Conservation (phyloP, 2,329 filamentous ascomycete species). For the Cucurbitaria berberidis region DNA sequence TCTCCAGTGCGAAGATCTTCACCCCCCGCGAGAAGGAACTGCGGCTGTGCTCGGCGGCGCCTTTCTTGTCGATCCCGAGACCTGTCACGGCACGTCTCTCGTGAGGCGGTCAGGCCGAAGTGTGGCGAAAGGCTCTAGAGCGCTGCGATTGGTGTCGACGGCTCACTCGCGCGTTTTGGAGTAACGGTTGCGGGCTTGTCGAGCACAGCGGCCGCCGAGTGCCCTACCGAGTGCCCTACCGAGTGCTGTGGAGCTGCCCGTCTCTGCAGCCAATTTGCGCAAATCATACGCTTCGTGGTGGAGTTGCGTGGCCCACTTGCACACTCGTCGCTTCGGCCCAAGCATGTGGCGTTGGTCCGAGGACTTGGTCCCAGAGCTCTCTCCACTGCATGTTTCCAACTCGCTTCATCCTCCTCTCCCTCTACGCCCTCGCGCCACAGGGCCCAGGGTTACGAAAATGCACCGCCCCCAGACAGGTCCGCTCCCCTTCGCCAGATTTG, state of each 20-base stretch:
- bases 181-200: conserved; percentile 20
- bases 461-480: conserved; percentile 7
- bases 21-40: conserved; percentile 9
- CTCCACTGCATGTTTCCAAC: conserved; percentile 13
- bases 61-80: conserved; percentile 29
- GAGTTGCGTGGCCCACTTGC: conserved; percentile 9
- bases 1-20: conserved; percentile 17
- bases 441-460: conserved; percentile 15
- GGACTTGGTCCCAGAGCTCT: conserved; percentile 18
- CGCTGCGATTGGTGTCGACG: conserved; percentile 20
- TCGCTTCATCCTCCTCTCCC: conserved; percentile 11
- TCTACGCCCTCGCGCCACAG: conserved; percentile 16
- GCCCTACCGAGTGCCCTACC: conserved; percentile 11
- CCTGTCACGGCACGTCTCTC: background rate
- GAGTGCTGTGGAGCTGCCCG: conserved; percentile 15
- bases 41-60: conserved; percentile 27
- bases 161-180: conserved; percentile 9
- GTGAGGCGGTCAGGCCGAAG: conserved; percentile 30
- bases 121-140: conserved; percentile 25
- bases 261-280: conserved; percentile 16
- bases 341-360: conserved; percentile 26
- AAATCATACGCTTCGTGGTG: conserved; percentile 12
- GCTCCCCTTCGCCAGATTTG: background rate
- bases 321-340: conserved; percentile 8
- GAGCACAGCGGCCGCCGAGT: conserved; percentile 8